Base-by-base conservation (phyloP, 768 basidiomycete species). In the Boletus vermiculosoides region DNA sequence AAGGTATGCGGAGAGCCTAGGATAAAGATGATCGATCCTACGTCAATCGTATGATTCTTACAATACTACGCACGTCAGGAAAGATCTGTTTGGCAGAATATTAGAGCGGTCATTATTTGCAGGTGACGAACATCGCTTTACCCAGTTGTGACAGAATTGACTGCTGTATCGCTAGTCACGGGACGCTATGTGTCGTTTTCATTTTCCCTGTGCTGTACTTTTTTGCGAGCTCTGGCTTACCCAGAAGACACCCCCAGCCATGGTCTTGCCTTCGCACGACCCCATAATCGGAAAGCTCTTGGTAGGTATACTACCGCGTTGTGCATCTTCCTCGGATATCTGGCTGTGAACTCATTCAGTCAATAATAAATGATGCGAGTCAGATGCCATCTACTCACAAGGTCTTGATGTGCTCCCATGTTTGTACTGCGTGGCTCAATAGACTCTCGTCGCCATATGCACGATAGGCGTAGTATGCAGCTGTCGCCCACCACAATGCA, bases 161-260 rank as follows among this genome's bases (percentile, higher is more conserved):
- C 73, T 9, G 63, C 57, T 36, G 73, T 68, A 53, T 82, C 79
- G 54, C 76, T 72, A 0, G 65, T 50, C 0, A 76, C 76, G 4
- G 81, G 79, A 18, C 79, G 73, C 80, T 81, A 51, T 4, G 11
- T 0, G 11, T 18, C 39, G 2, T n/a, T 8, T 37, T 56, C 46
- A 50, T 12, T 28, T 37, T 22, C 15, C 10, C 18, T n/a, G 23
- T 22, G 6, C 34, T 10, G 22, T 11, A 36, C 15, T 10, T 13
- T 22, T 16, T 22, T 25, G 2, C 18, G 18, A 2, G 36, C 47
- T 37, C 13, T 16, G 16, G 52, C 71, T 46, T 59, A 80, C 80
- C 81, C 81, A 83, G 61, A 83, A 84, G 18, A 83, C 82, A 10
- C 79, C 80, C 3, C 82, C 81, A 6, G 76, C 79, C 79, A 82